These are phyloP conservation scores for Ascochyta pisi DNA, from an alignment of 2,329 filamentous ascomycete genomes.

Conservation along the genomic window DNA sequence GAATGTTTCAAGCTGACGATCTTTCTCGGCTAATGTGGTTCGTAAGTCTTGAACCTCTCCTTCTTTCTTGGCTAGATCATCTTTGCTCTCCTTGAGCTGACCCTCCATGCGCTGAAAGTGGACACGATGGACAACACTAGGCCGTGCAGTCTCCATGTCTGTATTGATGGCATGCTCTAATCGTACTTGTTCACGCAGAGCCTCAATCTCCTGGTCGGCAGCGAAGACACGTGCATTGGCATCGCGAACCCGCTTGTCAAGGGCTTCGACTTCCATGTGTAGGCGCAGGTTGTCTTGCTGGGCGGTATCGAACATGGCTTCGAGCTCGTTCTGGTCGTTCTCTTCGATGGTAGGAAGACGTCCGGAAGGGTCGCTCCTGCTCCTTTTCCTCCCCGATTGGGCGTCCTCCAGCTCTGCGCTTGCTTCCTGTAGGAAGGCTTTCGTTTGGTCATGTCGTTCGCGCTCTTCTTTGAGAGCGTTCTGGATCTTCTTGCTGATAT, in stretches of 20 bases:
- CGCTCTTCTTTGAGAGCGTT: slow-evolving; percentile 38
- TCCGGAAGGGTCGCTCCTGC: slow-evolving; percentile 19
- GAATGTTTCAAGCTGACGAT: slow-evolving; percentile 27
- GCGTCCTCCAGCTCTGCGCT: slow-evolving; percentile 23
- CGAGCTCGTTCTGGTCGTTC: slow-evolving; percentile 42
- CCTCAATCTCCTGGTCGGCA: slow-evolving; percentile 32
- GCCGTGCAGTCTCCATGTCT: slow-evolving; percentile 41
- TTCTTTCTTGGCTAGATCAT: slow-evolving; percentile 28
- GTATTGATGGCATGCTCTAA: slow-evolving; percentile 37
- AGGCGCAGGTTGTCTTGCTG: slow-evolving; percentile 45
- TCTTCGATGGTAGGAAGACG: slow-evolving; percentile 44
- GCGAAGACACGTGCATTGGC: slow-evolving; percentile 38
- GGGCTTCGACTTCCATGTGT: slow-evolving; percentile 35
- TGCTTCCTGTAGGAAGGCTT: slow-evolving; percentile 33
- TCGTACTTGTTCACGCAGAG: slow-evolving; percentile 33
- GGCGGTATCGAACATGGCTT: slow-evolving; percentile 45
- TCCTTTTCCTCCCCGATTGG: slow-evolving; percentile 14
- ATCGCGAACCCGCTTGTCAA: slow-evolving; percentile 41
- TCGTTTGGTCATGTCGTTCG: slow-evolving; percentile 35
- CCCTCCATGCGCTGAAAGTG: slow-evolving; percentile 46
- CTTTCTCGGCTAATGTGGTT: slow-evolving; percentile 24
- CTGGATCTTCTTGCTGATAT: slow-evolving; percentile 39
- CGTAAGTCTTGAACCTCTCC: slow-evolving; percentile 31
- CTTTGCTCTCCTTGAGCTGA: slow-evolving; percentile 36
- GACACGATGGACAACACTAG: slow-evolving; percentile 41